Evolutionary conservation across 257 asterid genomes (phyloP).

Genomic region (Ophiorrhiza pumila): DNA sequence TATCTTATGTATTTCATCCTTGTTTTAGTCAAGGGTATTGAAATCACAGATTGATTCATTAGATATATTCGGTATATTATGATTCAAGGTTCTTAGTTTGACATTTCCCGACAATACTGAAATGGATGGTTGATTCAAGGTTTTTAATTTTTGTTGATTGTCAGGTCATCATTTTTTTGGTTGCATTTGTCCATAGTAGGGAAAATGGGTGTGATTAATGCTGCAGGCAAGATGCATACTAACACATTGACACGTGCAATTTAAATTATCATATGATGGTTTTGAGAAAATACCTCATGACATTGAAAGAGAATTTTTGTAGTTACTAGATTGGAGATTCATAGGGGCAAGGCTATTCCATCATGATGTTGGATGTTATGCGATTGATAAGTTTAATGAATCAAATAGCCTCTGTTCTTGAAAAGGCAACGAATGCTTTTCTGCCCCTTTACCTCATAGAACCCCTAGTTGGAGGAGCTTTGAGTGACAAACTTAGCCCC

Average conservation of each 20-base stretch:
- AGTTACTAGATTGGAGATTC: not conserved
- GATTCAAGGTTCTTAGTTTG: not conserved
- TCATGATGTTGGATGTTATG: not conserved
- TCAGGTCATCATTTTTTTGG: not conserved
- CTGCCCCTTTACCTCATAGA: not conserved
- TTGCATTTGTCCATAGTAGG: not conserved
- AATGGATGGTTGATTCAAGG: not conserved
- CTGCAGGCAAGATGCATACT: not conserved
- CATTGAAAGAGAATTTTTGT: not conserved
- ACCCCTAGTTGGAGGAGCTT: not conserved
- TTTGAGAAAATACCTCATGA: not conserved
- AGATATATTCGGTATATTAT: not conserved
- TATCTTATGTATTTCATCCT: not conserved
- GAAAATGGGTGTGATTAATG: not conserved
- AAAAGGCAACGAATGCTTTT: not conserved
- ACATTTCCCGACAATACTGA: not conserved
- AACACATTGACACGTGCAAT: not conserved
- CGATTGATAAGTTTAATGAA: not conserved
- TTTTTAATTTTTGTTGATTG: not conserved
- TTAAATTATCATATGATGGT: not conserved
- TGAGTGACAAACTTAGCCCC: not conserved
- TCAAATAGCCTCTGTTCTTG: not conserved
- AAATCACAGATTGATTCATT: not conserved
- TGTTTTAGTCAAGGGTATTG: not conserved
- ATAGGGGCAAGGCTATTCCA: not conserved